A percentile compares a stretch with the other conserved stretches of the same genome.
Conservation (phyloP, 2,329 filamentous ascomycete genomes). For the Cytospora paraplurivora region DNA sequence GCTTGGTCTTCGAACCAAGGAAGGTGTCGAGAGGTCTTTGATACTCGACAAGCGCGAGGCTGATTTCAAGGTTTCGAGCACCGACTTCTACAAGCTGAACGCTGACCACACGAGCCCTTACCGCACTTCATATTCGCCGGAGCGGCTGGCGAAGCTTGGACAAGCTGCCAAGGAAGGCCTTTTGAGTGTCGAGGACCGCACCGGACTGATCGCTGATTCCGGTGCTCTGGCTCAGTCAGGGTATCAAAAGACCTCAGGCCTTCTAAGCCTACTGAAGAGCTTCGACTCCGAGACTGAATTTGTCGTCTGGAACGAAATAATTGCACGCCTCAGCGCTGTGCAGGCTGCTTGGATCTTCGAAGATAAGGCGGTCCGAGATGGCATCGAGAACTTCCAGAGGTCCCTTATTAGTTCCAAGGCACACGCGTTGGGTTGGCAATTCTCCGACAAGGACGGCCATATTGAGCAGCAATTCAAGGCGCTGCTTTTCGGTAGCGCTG, state of each 20-base stretch:
- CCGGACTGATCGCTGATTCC: slow-evolving; percentile 93
- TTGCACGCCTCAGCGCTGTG: slow-evolving; percentile 75
- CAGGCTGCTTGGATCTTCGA: slow-evolving; percentile 89
- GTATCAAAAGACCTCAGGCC: slow-evolving; percentile 89
- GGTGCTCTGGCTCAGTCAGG: slow-evolving; percentile 86
- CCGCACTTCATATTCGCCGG: slow-evolving; percentile 82
- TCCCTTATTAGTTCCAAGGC: slow-evolving; percentile 77
- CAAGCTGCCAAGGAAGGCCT: slow-evolving; percentile 79
- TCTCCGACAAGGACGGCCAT: slow-evolving; percentile 82
- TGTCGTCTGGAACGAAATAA: slow-evolving; percentile 93
- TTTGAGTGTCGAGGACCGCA: slow-evolving; percentile 84
- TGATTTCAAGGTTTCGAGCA: slow-evolving; percentile 73
- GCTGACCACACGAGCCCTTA: slow-evolving; percentile 93
- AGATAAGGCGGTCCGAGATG: slow-evolving; percentile 70
- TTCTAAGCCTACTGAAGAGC: slow-evolving; percentile 81
- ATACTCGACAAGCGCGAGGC: slow-evolving; percentile 72
- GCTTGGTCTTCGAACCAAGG: slow-evolving; percentile 79
- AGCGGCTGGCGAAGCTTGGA: slow-evolving; percentile 84
- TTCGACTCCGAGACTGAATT: slow-evolving; percentile 86
- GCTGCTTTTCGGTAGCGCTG: slow-evolving; percentile 83
- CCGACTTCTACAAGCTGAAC: slow-evolving; percentile 96
- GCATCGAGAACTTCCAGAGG: slow-evolving; percentile 80
- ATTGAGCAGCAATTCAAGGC: slow-evolving; percentile 94
- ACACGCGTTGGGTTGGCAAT: slow-evolving; percentile 86
- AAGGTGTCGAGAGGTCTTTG: slow-evolving; percentile 77